Conservation (phyloP, 2,329 filamentous ascomycete species). For the Myriosclerotinia duriaeana region DNA sequence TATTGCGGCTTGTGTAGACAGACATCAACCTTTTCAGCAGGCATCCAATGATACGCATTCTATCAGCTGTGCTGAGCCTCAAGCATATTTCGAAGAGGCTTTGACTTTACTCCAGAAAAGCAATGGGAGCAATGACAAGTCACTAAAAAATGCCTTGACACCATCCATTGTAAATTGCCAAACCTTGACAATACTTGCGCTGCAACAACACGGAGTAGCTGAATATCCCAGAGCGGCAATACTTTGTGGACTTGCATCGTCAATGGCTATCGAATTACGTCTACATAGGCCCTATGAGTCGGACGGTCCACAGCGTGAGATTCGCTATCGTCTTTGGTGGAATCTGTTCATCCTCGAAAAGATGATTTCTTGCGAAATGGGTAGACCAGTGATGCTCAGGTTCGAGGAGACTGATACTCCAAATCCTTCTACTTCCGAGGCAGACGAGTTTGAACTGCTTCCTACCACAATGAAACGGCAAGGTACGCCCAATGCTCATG, state of each 20-base stretch:
- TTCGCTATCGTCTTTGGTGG: slow-evolving; percentile 39
- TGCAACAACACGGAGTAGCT: slow-evolving; percentile 39
- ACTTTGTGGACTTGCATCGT: slow-evolving; percentile 34
- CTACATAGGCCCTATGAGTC: slow-evolving; percentile 34
- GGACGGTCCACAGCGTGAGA: slow-evolving; percentile 34
- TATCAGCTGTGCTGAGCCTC: slow-evolving; percentile 11
- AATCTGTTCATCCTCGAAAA: slow-evolving; percentile 40
- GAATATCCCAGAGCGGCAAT: slow-evolving; percentile 39
- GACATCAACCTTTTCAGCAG: slow-evolving; percentile 26
- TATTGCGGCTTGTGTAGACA: slow-evolving; percentile 37
- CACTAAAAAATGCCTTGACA: slow-evolving; percentile 30
- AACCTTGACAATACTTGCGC: slow-evolving; percentile 35
- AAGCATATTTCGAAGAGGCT: slow-evolving; percentile 27
- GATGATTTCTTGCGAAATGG: slow-evolving; percentile 38
- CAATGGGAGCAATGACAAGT: slow-evolving; percentile 18
- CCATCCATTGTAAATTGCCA: slow-evolving; percentile 38
- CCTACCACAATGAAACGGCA: slow-evolving; percentile 25
- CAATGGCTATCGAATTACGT: slow-evolving; percentile 39
- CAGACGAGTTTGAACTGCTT: slow-evolving; percentile 40
- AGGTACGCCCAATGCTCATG: slow-evolving; percentile 20
- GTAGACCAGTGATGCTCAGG: slow-evolving; percentile 35
- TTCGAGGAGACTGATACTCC: slow-evolving; percentile 37
- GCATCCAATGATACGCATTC: slow-evolving; percentile 27
- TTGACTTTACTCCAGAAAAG: slow-evolving; percentile 31
- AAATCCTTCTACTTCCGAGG: slow-evolving; percentile 36